Base-by-base conservation (phyloP, 306 rosid genomes). In the Cucumis sativus region DNA sequence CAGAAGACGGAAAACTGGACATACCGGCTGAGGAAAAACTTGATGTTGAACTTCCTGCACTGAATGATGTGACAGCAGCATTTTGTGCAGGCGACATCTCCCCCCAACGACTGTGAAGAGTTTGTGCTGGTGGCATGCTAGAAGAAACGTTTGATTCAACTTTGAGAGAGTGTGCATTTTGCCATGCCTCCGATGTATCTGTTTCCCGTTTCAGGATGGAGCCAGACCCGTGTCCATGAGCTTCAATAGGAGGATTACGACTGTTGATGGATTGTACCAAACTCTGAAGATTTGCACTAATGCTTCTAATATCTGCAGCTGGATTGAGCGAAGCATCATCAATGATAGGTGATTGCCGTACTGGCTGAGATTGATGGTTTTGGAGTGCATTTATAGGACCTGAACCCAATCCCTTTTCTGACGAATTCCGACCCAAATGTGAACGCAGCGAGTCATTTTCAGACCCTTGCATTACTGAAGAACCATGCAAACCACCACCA, bases 211-310 rank as follows among this genome's bases (percentile, higher is more conserved):
- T 88, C 75, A 75, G 78, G 72, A 80, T 84, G 23, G 82, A 76
- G 70, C 78, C 79, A 74, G 91, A 83, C 21, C 82, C 90, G 90
- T 94, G 89, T 25, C 86, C 98, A 82, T 85, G 89, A 64, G 86
- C 60, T 82, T 88, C 91, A 35, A 82, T 63, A 41, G 74, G 86
- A 61, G 83, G 71, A 76, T 78, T 85, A 77, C 82, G 89, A 84
- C 77, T 69, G 83, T 71, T 80, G 68, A 83, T 74, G 69, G 88
- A 82, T 61, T 84, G 90, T 58, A 83, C 84, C 80, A 87, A 81
- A 78, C 80, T 87, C 73, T 87, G 98, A 79, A 92, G 78, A 83
- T 86, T 88, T 72, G 92, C 84, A 75, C 85, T 90, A 39, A 84
- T 78, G 73, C 83, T 82, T 82, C 89, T 85, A 64, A 86, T 77